Evolutionary conservation across 768 basidiomycete species (phyloP).

Genomic region (Leccinellum albellum): DNA sequence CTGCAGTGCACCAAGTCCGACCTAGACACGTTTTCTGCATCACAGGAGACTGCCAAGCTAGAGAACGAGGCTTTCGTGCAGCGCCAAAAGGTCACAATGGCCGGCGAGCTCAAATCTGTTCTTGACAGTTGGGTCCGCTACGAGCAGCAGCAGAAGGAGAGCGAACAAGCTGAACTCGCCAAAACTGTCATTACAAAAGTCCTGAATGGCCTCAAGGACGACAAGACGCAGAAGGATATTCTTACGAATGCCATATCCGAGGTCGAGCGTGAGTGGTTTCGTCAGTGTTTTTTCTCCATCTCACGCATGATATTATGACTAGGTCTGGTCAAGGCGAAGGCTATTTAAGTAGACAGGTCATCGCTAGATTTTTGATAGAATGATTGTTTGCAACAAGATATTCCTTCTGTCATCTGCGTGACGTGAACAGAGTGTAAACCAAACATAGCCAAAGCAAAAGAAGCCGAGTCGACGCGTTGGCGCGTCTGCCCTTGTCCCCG

Average conservation of each 20-base stretch:
- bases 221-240: conserved; percentile 86
- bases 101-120: conserved; percentile 87
- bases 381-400: conserved; percentile 2
- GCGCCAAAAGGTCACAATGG: conserved; percentile 82
- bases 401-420: background rate
- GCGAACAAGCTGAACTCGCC: conserved; percentile 89
- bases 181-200: conserved; percentile 88
- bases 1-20: background rate
- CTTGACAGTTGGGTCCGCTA: conserved; percentile 98
- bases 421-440: background rate
- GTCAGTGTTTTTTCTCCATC: background rate
- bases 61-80: conserved; percentile 89
- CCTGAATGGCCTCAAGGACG: conserved; percentile 74
- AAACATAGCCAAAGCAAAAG: conserved; percentile 28
- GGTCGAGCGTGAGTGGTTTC: conserved; percentile 80
- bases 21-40: background rate
- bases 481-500: conserved; percentile 9
- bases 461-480: conserved; percentile 32
- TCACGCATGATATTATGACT: conserved; percentile 5
- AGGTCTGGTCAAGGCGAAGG: conserved; percentile 92
- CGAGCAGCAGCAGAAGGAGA: conserved; percentile 96
- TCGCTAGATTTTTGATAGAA: conserved; percentile 28
- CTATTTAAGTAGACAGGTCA: conserved; percentile 54
- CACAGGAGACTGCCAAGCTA: conserved; percentile 85
- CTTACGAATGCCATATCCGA: conserved; percentile 75